These are phyloP conservation scores for Thielaviopsis ethacetica DNA, from an alignment of 2,329 filamentous ascomycete genomes.

Conservation along the genomic window DNA sequence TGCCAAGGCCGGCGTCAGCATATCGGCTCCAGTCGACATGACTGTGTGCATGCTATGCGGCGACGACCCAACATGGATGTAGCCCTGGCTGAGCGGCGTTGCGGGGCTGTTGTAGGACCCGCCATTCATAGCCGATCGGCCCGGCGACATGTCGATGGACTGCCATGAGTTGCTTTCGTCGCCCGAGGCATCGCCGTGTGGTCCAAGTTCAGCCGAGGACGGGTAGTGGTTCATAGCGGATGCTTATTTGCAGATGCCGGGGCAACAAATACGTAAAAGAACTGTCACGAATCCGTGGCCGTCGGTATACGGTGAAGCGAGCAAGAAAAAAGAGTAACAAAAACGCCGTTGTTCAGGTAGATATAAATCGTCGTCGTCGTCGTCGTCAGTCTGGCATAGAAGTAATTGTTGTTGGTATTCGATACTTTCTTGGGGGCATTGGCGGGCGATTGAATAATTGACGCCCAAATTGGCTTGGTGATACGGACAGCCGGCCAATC, in stretches of 20 bases:
- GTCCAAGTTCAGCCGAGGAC: not conserved
- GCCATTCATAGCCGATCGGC: not conserved
- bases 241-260: not conserved
- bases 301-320: no score
- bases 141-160: not conserved
- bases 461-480: no score
- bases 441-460: no score
- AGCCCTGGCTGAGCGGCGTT: not conserved
- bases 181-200: not conserved
- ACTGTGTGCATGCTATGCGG: not conserved
- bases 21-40: not conserved
- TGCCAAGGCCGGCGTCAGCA: not conserved
- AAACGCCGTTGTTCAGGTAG: no score
- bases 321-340: no score
- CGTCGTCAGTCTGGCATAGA: no score
- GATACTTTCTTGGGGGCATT: no score
- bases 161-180: not conserved
- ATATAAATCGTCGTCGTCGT: no score
- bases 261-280: no score
- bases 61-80: not conserved
- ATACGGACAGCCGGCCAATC: no score
- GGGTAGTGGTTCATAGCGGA: not conserved
- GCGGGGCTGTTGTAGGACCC: not conserved
- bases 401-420: no score
- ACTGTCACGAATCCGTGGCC: no score